Percentiles rank a stretch among this genome's conserved stretches.
These are phyloP conservation scores for Corchorus capsularis DNA, from an alignment of 345 rosid genomes.

Conservation along the genomic window DNA sequence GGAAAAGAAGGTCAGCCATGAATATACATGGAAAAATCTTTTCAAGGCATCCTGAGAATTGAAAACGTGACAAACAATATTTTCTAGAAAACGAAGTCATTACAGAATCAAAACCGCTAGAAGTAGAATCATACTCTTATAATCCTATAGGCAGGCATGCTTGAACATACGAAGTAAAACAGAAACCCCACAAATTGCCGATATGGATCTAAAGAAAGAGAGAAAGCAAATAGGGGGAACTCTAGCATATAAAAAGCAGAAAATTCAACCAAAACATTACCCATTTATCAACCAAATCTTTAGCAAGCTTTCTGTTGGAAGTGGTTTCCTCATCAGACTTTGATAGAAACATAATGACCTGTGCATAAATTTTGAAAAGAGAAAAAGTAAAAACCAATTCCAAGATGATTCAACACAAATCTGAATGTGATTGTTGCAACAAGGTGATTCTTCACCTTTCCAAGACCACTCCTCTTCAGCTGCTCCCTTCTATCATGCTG, in stretches of 20 bases:
- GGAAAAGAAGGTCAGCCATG: neutral
- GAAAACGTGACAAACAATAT: neutral
- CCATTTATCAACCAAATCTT: constrained; percentile 99
- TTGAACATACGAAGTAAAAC: neutral
- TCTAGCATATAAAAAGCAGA: constrained; percentile 4
- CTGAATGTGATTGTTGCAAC: neutral
- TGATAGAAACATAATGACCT: constrained; percentile 98
- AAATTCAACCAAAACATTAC: constrained; percentile 38
- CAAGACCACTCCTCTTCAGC: constrained; percentile 93
- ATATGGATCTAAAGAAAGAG: neutral
- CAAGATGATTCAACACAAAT: constrained; percentile 11
- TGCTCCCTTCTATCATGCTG: constrained; percentile 95
- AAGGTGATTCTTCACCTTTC: constrained; percentile 62
- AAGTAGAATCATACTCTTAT: neutral
- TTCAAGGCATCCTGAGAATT: neutral
- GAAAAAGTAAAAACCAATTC: constrained; percentile 13
- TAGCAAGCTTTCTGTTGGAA: constrained; percentile 88
- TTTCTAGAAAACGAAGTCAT: neutral
- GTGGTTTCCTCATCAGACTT: constrained; percentile 97
- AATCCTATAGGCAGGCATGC: neutral
- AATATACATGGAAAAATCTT: neutral
- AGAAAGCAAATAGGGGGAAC: neutral
- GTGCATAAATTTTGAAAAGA: constrained; percentile 10
- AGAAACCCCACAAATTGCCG: neutral
- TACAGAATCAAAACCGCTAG: neutral